Conservation (phyloP, 768 basidiomycete species). For the Hysterangium stoloniferum region DNA sequence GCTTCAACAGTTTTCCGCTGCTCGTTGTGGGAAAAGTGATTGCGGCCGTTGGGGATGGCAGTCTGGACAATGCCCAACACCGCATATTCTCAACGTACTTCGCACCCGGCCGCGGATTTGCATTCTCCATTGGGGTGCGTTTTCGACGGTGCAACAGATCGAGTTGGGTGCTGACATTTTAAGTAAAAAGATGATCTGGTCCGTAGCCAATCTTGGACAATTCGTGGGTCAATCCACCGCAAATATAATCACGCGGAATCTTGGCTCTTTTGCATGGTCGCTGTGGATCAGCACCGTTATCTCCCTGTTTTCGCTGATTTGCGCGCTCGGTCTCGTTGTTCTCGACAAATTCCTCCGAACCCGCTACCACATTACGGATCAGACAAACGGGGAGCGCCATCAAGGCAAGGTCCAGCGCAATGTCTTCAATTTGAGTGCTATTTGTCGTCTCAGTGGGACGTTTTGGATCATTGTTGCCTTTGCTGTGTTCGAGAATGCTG, state of each 20-base stretch:
- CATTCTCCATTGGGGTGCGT: slow-evolving; percentile 27
- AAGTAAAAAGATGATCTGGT: slow-evolving; percentile 30
- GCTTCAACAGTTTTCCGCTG: slow-evolving; percentile 31
- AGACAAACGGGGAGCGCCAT: slow-evolving; percentile 27
- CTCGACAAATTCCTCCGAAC: slow-evolving; percentile 30
- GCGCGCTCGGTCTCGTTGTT: slow-evolving; percentile 29
- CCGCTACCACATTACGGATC: slow-evolving; percentile 30
- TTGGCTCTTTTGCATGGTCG: slow-evolving; percentile 34
- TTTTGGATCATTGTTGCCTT: slow-evolving; percentile 37
- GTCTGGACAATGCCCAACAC: slow-evolving; percentile 36
- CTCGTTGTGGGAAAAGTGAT: slow-evolving; percentile 34
- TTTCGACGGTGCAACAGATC: too few species aligned
- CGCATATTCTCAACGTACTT: slow-evolving; percentile 38
- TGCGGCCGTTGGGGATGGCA: slow-evolving; percentile 33
- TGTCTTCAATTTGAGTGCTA: slow-evolving; percentile 26
- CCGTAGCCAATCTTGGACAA: slow-evolving; percentile 23
- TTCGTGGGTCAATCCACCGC: slow-evolving; percentile 35
- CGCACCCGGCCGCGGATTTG: slow-evolving; percentile 33
- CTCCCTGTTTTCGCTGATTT: slow-evolving; percentile 31
- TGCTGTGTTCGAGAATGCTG: slow-evolving; percentile 35
- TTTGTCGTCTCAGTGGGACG: slow-evolving; percentile 29
- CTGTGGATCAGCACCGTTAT: slow-evolving; percentile 35
- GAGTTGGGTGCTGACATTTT: too few species aligned
- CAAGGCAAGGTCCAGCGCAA: slow-evolving; percentile 19
- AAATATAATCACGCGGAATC: slow-evolving; percentile 31